Evolutionary conservation across 202 grass and related monocot genomes (phyloP), one percentile per base, ranked within the genome.

Genomic region (Zizania palustris): DNA sequence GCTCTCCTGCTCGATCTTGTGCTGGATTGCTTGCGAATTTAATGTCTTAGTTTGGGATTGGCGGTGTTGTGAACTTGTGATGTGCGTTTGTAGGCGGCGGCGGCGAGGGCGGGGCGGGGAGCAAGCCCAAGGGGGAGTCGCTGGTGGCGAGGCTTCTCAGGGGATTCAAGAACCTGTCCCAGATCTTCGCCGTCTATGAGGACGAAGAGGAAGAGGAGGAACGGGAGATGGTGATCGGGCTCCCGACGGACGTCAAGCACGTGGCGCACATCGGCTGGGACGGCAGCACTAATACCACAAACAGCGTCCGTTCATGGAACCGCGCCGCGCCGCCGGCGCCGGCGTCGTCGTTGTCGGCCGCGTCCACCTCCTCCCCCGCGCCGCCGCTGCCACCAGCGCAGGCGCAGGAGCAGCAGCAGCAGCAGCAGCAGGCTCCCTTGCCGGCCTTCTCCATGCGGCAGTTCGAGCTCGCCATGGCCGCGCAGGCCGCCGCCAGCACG

Each of bases 261-360:
- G 92, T 94, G 44, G 83, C 88, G 6, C 92, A 94, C 80, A 94
- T 94, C 82, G 92, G 92, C 3, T 94, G 88, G 92, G 92, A 94
- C 79, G 83, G 89, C 77, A 85, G 83, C 64, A 87, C 85, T 59
- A 90, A 57, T 74, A 93, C 85, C 68, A 85, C 79, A 66, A 61
- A 8, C 72, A 90, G 75, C 36, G 21, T 90, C 73, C 86, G 70
- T 51, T 87, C 83, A 49, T 90, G 83, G 85, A 85, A 85, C 80
- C 82, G 79, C 67, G 81, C 87, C 55, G 9, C 73, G 1, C 79
- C 73, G 21, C 75, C 69, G 3, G 5, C 80, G 0, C 0, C 80
- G 7, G 21, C 70, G 28, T 28, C 12, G 15, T 63, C 35, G 34
- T n/a, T n/a, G n/a, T n/a, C 78, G 8, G 19, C 80, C 11, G 65